Evolutionary conservation across 352 stramenopile genomes (phyloP).

Genomic region (Pythium chondricola): DNA sequence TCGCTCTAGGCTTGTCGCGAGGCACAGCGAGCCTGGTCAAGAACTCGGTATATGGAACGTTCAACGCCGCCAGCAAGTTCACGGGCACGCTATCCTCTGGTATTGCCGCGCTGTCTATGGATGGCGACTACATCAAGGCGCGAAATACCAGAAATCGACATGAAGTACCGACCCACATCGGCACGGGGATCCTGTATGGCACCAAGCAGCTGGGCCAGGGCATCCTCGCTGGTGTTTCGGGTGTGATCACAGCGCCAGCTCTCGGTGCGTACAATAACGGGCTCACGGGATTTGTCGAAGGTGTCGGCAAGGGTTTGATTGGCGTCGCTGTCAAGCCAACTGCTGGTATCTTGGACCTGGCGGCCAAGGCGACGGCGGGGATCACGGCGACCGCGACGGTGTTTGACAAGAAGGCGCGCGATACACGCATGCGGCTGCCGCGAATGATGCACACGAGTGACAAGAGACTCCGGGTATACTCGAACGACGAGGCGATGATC

Average conservation of each 20-base stretch:
- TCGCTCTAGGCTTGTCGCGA: slow-evolving; percentile 82
- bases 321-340: slow-evolving; percentile 87
- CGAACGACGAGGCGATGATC: slow-evolving; percentile 59
- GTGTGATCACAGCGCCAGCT: slow-evolving; percentile 88
- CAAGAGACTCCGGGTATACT: slow-evolving; percentile 75
- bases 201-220: slow-evolving; percentile 90
- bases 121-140: slow-evolving; percentile 84
- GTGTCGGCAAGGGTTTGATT: slow-evolving; percentile 82
- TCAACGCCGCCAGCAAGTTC: slow-evolving; percentile 92
- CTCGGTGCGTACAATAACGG: slow-evolving; percentile 87
- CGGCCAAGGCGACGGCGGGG: slow-evolving; percentile 64
- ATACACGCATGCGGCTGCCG: slow-evolving; percentile 59
- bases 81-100: slow-evolving; percentile 89
- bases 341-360: slow-evolving; percentile 78
- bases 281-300: slow-evolving; percentile 85
- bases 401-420: slow-evolving; percentile 69
- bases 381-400: slow-evolving; percentile 83
- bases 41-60: slow-evolving; percentile 88
- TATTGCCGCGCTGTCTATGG: slow-evolving; percentile 86
- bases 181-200: slow-evolving; percentile 77
- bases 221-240: slow-evolving; percentile 86
- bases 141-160: slow-evolving; percentile 69
- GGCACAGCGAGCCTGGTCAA: slow-evolving; percentile 87
- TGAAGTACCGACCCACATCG: slow-evolving; percentile 81
- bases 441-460: slow-evolving; percentile 74